Conservation (phyloP, 2,329 filamentous ascomycete genomes). For the Dendryphion nanum region DNA sequence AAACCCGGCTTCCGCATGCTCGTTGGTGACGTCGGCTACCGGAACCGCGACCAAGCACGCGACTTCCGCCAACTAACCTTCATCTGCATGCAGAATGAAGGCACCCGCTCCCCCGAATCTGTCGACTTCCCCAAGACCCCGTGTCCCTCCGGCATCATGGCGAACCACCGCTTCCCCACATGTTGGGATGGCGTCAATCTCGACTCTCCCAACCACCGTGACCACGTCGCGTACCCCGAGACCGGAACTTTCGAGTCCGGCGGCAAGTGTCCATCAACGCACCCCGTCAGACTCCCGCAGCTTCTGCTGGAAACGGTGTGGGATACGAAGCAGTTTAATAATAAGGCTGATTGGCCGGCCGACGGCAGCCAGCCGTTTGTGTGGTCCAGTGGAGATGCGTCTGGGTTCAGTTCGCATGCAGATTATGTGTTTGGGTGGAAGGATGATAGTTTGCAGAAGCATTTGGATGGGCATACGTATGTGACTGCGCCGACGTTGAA, state of each 20-base stretch:
- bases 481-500: conserved; percentile 28
- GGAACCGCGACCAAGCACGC: conserved; percentile 20
- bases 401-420: conserved; percentile 27
- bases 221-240: conserved; percentile 25
- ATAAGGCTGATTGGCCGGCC: conserved; percentile 30
- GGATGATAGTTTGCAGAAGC: conserved; percentile 26
- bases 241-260: conserved; percentile 31
- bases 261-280: conserved; percentile 24
- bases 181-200: conserved; percentile 30
- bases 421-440: conserved; percentile 37
- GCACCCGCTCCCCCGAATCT: conserved; percentile 22
- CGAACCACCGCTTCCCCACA: conserved; percentile 25
- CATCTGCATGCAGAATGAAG: conserved; percentile 30
- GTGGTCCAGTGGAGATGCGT: conserved; percentile 28
- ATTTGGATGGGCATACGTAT: conserved; percentile 30
- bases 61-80: conserved; percentile 31
- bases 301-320: conserved; percentile 34
- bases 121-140: conserved; percentile 22
- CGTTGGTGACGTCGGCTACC: conserved; percentile 40
- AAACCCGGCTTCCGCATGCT: conserved; percentile 49
- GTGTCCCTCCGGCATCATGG: conserved; percentile 27
- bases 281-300: conserved; percentile 29
- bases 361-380: conserved; percentile 34
- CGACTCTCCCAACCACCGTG: conserved; percentile 23
- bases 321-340: conserved; percentile 32